Evolutionary conservation across 139 green algal species (phyloP).

Genomic region (Chlorella sp.): DNA sequence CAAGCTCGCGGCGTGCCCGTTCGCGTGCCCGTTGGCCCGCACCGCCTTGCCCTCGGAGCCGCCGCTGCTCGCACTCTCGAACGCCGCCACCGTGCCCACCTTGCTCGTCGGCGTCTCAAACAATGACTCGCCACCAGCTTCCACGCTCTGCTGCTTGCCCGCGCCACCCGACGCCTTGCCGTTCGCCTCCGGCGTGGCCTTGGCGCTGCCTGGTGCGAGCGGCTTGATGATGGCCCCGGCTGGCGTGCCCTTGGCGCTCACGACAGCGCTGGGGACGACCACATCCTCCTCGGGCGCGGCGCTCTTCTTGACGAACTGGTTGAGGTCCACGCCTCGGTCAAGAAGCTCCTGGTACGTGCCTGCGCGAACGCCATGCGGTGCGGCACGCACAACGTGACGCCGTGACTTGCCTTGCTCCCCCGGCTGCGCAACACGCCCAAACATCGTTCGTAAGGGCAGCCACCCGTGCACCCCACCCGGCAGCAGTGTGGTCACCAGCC

Average conservation of each 20-base stretch:
- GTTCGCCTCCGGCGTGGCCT: background rate
- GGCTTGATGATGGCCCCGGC: too few species aligned
- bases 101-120: background rate
- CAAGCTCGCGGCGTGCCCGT: too few species aligned
- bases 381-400: background rate
- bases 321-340: slow-evolving; percentile 39
- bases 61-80: too few species aligned
- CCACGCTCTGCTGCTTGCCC: background rate
- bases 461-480: too few species aligned
- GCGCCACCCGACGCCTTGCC: background rate
- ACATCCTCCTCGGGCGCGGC: background rate
- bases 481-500: too few species aligned
- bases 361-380: background rate
- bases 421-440: background rate
- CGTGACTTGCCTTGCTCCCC: background rate
- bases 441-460: background rate
- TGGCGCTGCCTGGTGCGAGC: background rate
- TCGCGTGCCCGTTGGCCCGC: too few species aligned
- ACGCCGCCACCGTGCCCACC: background rate
- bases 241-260: background rate
- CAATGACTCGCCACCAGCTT: background rate
- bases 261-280: background rate
- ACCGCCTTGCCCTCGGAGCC: too few species aligned
- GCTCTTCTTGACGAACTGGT: slow-evolving; percentile 19
- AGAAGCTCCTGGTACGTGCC: slow-evolving; percentile 50